Evolutionary conservation across 2,329 filamentous ascomycete genomes (phyloP).

Genomic region (Penicillium griseofulvum): DNA sequence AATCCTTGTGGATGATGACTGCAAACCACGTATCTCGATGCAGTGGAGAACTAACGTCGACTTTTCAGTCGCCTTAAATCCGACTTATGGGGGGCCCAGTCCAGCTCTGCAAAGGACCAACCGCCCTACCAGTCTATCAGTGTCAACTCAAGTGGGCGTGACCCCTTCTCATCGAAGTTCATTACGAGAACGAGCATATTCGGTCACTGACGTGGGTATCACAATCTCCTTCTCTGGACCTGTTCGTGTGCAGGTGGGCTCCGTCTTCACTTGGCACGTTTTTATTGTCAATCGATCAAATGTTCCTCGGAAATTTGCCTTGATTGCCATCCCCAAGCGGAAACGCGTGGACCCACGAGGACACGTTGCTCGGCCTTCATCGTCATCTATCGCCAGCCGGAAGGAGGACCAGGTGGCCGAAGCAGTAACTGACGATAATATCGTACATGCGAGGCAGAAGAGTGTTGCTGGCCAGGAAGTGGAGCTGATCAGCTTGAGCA

Average conservation of each 20-base stretch:
- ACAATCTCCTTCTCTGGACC: conserved; percentile 58
- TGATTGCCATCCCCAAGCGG: conserved; percentile 53
- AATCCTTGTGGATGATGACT: conserved; percentile 42
- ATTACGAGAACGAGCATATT: conserved; percentile 38
- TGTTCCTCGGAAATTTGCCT: conserved; percentile 53
- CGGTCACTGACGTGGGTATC: conserved; percentile 46
- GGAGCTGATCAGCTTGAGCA: conserved; percentile 56
- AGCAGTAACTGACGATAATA: conserved; percentile 57
- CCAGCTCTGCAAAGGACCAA: conserved; percentile 47
- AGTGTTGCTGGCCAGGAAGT: conserved; percentile 49
- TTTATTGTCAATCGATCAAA: conserved; percentile 60
- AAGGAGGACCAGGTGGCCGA: conserved; percentile 45
- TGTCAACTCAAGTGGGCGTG: conserved; percentile 26
- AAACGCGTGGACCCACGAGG: conserved; percentile 42
- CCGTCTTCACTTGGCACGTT: conserved; percentile 55
- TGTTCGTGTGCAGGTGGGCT: conserved; percentile 48
- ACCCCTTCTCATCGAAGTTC: conserved; percentile 32
- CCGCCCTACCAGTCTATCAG: conserved; percentile 45
- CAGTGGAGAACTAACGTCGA: conserved; percentile 51
- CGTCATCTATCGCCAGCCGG: conserved; percentile 43
- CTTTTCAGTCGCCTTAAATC: conserved; percentile 48
- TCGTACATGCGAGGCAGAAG: conserved; percentile 56
- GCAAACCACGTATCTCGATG: conserved; percentile 47
- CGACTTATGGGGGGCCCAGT: conserved; percentile 47
- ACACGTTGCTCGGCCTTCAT: conserved; percentile 46